phyloP scores from a whole-genome alignment of 495 filamentous ascomycete genomes.

The Podospora anserina region DNA sequence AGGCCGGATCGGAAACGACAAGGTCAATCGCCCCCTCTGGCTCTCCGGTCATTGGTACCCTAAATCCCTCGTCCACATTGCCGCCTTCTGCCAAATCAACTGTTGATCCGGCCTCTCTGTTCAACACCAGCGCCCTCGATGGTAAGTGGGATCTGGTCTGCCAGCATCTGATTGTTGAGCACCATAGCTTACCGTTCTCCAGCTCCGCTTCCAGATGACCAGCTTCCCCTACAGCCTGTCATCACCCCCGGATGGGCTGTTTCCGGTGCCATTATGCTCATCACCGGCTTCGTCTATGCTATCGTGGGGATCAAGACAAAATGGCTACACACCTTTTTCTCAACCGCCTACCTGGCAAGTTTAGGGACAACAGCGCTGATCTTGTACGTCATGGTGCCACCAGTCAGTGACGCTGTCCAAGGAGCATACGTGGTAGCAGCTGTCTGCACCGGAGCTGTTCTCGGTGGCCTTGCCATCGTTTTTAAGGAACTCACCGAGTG shows the following conservation, averaged over 20 bases:
- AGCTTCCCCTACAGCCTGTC: conserved; percentile 67
- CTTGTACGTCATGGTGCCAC: conserved; percentile 83
- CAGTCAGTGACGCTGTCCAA: conserved; percentile 71
- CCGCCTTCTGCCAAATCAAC: not conserved
- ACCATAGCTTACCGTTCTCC: not conserved
- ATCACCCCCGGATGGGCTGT: conserved; percentile 80
- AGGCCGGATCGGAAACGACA: conserved; percentile 2
- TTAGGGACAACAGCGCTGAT: conserved; percentile 80
- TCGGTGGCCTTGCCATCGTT: conserved; percentile 71
- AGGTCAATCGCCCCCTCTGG: not conserved
- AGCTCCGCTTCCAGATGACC: conserved; percentile 42
- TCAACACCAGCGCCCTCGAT: conserved; percentile 6
- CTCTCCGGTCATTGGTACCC: not conserved
- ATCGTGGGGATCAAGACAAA: conserved; percentile 81
- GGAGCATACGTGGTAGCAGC: conserved; percentile 86
- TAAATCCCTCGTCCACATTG: not conserved
- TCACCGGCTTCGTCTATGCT: conserved; percentile 64
- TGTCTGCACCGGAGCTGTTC: conserved; percentile 67
- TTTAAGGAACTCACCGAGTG: conserved; percentile 87
- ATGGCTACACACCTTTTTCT: conserved; percentile 80
- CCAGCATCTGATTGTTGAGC: not conserved
- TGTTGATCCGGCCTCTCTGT: not conserved
- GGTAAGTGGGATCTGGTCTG: not conserved
- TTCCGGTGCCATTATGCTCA: conserved; percentile 70
- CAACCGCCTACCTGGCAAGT: conserved; percentile 67